Evolutionary conservation across 2,329 filamentous ascomycete genomes (phyloP).

Genomic region (Ceratocystis huliohia): DNA sequence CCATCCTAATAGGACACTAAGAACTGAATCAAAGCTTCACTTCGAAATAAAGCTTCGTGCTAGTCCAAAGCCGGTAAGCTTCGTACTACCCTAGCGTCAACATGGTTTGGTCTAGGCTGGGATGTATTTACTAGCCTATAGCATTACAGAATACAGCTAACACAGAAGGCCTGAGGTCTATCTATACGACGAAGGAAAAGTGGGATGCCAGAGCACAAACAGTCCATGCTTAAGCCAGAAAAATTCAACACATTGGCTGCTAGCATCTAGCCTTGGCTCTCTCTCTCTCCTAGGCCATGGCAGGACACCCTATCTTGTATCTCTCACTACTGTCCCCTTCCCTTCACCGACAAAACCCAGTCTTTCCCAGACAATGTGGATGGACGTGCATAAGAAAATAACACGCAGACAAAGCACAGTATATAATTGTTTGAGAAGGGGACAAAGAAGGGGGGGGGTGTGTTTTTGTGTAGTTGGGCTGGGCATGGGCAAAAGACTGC

Average conservation of each 20-base stretch:
- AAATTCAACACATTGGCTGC: no score
- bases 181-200: background rate
- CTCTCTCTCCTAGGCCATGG: background rate
- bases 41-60: constrained; percentile 4
- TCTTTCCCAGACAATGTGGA: background rate
- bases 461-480: background rate
- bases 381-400: background rate
- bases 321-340: background rate
- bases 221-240: no score
- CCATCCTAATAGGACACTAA: background rate
- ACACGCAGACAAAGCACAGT: background rate
- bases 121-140: background rate
- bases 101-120: background rate
- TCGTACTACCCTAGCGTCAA: constrained; percentile 1
- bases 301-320: background rate
- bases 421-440: background rate
- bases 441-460: background rate
- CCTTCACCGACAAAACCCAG: constrained; percentile 1
- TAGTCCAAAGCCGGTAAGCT: constrained; percentile 7
- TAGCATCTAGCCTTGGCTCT: no score
- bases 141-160: background rate
- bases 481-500: background rate
- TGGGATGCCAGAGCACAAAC: no score
- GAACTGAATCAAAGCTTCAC: background rate
- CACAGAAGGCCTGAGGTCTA: background rate